Evolutionary conservation across 345 rosid genomes (phyloP).

Genomic region (Lepidium africanum): DNA sequence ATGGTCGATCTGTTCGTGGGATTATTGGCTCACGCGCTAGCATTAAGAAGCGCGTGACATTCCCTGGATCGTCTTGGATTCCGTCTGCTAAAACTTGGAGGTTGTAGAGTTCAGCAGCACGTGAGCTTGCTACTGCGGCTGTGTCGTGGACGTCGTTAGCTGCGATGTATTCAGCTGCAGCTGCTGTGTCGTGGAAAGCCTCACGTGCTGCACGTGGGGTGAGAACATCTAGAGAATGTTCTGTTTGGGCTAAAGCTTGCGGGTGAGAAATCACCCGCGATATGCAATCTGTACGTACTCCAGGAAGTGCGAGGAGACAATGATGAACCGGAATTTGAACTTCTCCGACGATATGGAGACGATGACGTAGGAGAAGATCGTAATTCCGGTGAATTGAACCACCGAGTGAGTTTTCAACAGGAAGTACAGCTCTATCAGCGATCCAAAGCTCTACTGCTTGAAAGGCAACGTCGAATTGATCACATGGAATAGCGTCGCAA

Average conservation of each 20-base stretch:
- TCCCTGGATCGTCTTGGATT: constrained; percentile 78
- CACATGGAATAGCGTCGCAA: constrained; percentile 94
- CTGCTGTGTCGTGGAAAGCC: constrained; percentile 91
- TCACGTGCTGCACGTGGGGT: constrained; percentile 75
- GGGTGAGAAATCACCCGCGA: constrained; percentile 90
- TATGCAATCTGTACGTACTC: constrained; percentile 54
- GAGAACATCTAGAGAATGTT: constrained; percentile 57
- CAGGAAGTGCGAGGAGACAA: constrained; percentile 88
- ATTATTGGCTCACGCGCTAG: constrained; percentile 95
- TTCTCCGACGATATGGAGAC: constrained; percentile 92
- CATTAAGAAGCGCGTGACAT: constrained; percentile 91
- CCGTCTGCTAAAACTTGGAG: constrained; percentile 71
- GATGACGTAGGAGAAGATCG: constrained; percentile 93
- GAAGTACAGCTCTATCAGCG: constrained; percentile 89
- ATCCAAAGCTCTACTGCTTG: constrained; percentile 97
- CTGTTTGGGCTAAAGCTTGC: constrained; percentile 89
- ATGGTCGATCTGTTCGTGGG: constrained; percentile 89
- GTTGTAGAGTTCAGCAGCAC: constrained; percentile 85
- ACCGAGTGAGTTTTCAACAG: constrained; percentile 86
- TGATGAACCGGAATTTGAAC: constrained; percentile 96
- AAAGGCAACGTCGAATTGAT: constrained; percentile 92
- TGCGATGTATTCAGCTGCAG: constrained; percentile 79
- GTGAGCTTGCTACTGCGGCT: constrained; percentile 84
- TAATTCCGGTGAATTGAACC: constrained; percentile 94
- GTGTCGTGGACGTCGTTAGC: constrained; percentile 71